These are phyloP conservation scores for Rickenella mellea DNA, from an alignment of 768 basidiomycete species.

Conservation along the genomic window DNA sequence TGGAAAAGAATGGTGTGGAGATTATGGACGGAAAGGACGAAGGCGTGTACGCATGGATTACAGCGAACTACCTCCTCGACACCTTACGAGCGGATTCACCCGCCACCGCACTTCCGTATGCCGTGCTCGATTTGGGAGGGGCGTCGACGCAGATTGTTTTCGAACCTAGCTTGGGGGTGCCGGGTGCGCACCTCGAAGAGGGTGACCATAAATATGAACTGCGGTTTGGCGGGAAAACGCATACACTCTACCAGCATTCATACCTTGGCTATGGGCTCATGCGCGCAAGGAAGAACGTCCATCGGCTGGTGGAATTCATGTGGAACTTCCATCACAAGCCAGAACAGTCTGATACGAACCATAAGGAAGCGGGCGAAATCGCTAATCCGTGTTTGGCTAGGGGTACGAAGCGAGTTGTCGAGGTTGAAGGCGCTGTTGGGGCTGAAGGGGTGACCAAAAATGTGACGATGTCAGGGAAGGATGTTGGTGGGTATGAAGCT, in stretches of 20 bases:
- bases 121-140: conserved; percentile 93
- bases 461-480: conserved; percentile 81
- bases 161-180: conserved; percentile 58
- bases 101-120: conserved; percentile 49
- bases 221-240: conserved; percentile 56
- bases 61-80: conserved; percentile 84
- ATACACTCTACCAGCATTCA: conserved; percentile 91
- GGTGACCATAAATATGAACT: conserved; percentile 92
- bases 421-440: conserved; percentile 41
- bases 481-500: conserved; percentile 75
- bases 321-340: conserved; percentile 27
- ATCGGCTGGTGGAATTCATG: conserved; percentile 88
- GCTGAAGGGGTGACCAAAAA: conserved; percentile 33
- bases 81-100: conserved; percentile 53
- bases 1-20: conserved; percentile 56
- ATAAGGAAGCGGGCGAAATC: conserved; percentile 26
- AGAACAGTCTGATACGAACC: conserved; percentile 3
- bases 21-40: conserved; percentile 97
- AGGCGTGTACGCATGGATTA: conserved; percentile 98
- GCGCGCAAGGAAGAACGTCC: conserved; percentile 75
- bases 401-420: conserved; percentile 53
- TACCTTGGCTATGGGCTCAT: conserved; percentile 96
- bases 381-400: conserved; percentile 79
- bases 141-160: conserved; percentile 98
- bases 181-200: conserved; percentile 38